Evolutionary conservation across 2,329 filamentous ascomycete genomes (phyloP).

Genomic region (Penicillium italicum): DNA sequence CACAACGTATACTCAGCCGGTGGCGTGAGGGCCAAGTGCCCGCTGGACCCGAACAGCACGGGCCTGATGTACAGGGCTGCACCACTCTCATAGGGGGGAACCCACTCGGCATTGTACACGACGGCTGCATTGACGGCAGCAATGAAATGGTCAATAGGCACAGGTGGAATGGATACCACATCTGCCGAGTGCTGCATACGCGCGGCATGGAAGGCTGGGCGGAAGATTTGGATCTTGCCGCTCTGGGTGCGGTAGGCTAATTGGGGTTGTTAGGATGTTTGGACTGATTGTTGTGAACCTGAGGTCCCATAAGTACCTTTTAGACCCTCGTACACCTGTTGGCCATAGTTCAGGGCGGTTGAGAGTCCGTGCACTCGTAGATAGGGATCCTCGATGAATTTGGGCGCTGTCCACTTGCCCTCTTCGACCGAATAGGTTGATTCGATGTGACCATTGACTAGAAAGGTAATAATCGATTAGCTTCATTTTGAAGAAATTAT

Average conservation of each 20-base stretch:
- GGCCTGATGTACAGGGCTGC: slow-evolving; percentile 89
- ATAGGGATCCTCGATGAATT: slow-evolving; percentile 75
- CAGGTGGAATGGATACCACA: slow-evolving; percentile 75
- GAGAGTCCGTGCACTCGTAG: slow-evolving; percentile 89
- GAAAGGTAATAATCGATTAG: not conserved
- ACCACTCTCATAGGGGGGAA: slow-evolving; percentile 81
- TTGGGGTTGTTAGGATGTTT: not conserved
- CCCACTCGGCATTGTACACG: slow-evolving; percentile 77
- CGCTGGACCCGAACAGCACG: slow-evolving; percentile 75
- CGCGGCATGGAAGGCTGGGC: slow-evolving; percentile 72
- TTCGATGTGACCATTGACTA: slow-evolving; percentile 32
- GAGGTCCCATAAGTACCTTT: slow-evolving; percentile 47
- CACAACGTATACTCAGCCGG: slow-evolving; percentile 87
- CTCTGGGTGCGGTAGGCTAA: slow-evolving; percentile 68
- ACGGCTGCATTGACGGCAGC: slow-evolving; percentile 74
- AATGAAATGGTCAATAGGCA: slow-evolving; percentile 71
- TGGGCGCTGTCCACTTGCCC: slow-evolving; percentile 66
- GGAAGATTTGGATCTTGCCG: slow-evolving; percentile 72
- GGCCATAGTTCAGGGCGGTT: slow-evolving; percentile 87
- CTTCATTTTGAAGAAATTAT: not conserved
- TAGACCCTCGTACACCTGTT: slow-evolving; percentile 91
- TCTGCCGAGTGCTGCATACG: slow-evolving; percentile 79
- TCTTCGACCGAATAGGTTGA: slow-evolving; percentile 71
- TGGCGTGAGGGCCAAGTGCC: slow-evolving; percentile 78
- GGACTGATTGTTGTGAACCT: not conserved